Percentiles rank a stretch among this genome's conserved stretches.
Evolutionary conservation across 2,329 filamentous ascomycete species (phyloP).

Genomic region (Bretziella fagacearum): DNA sequence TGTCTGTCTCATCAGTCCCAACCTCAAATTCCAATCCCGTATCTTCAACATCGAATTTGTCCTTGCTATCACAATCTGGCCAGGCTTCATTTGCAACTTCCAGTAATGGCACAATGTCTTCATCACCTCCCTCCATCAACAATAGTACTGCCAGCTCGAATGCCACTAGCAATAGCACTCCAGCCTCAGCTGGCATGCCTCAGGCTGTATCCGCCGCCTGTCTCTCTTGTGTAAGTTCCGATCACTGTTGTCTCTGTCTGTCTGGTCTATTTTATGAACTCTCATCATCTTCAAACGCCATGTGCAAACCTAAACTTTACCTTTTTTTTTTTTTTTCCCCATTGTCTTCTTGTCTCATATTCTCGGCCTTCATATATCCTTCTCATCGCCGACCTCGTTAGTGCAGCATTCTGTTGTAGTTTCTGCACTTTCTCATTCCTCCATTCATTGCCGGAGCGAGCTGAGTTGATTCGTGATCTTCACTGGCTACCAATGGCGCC

Average conservation of each 20-base stretch:
- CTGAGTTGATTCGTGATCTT: conserved; percentile 3
- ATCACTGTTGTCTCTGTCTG: conserved; percentile 5
- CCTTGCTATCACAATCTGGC: background rate
- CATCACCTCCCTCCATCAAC: background rate
- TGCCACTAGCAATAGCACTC: background rate
- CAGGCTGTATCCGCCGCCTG: conserved; percentile 33
- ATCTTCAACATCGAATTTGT: conserved; percentile 2
- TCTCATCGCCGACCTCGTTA: background rate
- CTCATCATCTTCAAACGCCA: background rate
- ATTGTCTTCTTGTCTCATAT: background rate
- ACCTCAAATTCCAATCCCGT: background rate
- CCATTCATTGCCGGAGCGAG: background rate
- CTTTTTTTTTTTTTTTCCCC: background rate
- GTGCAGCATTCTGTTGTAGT: background rate
- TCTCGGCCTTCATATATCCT: background rate
- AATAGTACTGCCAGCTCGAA: background rate
- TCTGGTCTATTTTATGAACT: background rate
- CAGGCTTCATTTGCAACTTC: background rate
- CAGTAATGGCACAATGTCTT: conserved; percentile 3
- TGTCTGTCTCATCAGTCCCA: background rate
- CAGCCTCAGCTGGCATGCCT: background rate
- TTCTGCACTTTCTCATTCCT: background rate
- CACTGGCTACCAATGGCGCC: conserved; percentile 7
- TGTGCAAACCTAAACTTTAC: background rate
- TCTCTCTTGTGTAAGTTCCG: conserved; percentile 34